These are phyloP conservation scores for Inosperma sp. DNA, from an alignment of 768 basidiomycete genomes.

Conservation along the genomic window DNA sequence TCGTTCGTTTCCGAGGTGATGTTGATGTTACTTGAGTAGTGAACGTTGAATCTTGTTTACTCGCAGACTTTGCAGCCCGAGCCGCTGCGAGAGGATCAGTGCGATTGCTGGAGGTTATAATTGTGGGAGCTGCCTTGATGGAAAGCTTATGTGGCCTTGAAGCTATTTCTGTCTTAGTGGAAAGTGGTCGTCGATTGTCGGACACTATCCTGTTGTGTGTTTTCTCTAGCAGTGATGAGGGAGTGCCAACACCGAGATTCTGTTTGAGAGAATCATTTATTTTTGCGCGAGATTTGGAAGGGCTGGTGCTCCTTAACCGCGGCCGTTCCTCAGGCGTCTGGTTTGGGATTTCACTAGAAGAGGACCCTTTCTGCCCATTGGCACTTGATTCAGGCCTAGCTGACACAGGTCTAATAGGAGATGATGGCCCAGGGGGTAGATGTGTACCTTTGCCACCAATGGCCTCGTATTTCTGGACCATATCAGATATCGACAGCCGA, in stretches of 20 bases:
- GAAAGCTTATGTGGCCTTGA: constrained; percentile 4
- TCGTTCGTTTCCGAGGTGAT: constrained; percentile 21
- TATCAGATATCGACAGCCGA: constrained; percentile 78
- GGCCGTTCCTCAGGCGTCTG: not conserved
- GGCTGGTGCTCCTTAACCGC: not conserved
- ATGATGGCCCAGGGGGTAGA: constrained; percentile 27
- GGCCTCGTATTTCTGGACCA: constrained; percentile 79
- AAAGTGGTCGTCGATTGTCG: constrained; percentile 16
- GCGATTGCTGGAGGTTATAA: constrained; percentile 14
- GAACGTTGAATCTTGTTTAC: constrained; percentile 11
- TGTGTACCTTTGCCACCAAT: constrained; percentile 42
- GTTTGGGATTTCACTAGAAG: not conserved
- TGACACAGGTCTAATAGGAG: constrained; percentile 23
- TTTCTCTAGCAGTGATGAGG: constrained; percentile 9
- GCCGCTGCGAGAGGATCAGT: constrained; percentile 14
- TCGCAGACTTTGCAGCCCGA: constrained; percentile 13
- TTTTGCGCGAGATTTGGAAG: not conserved
- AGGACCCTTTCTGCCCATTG: not conserved
- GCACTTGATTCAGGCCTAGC: constrained; percentile 4
- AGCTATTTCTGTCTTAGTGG: constrained; percentile 27
- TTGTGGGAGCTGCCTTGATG: constrained; percentile 24
- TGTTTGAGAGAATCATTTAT: constrained; percentile 12
- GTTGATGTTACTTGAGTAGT: constrained; percentile 4
- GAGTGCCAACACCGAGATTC: constrained; percentile 1
- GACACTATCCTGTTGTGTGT: constrained; percentile 5